Evolutionary conservation across 169 alveolate species (phyloP).

Genomic region (Nephromyces sp.): DNA sequence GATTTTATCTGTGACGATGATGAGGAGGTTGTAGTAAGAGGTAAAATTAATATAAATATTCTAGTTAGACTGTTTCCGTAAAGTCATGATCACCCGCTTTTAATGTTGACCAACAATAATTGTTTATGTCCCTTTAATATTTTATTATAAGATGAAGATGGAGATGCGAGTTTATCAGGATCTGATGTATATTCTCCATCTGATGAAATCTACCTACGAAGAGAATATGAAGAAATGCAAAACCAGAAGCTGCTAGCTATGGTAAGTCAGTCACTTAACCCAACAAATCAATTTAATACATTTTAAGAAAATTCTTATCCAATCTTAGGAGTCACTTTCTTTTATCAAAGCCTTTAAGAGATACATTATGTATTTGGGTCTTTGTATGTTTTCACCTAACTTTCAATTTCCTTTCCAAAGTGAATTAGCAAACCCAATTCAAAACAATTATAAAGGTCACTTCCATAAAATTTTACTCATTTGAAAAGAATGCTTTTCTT

Average conservation of each 20-base stretch:
- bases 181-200: neutral
- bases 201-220: neutral
- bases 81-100: neutral
- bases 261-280: neutral
- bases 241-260: neutral
- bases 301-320: neutral
- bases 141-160: neutral
- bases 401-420: neutral
- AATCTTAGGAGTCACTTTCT: neutral
- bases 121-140: neutral
- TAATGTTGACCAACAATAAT: neutral
- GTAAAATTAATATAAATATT: neutral
- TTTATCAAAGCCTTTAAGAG: neutral
- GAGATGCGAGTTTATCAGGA: neutral
- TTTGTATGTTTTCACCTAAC: neutral
- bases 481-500: neutral
- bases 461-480: neutral
- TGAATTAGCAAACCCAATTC: neutral
- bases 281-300: neutral
- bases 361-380: neutral
- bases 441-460: neutral
- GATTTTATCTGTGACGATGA: neutral
- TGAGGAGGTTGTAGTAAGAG: neutral
- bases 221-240: neutral
- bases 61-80: neutral